Base-by-base conservation (phyloP, 2,329 filamentous ascomycete species). In the Claviceps maximensis region DNA sequence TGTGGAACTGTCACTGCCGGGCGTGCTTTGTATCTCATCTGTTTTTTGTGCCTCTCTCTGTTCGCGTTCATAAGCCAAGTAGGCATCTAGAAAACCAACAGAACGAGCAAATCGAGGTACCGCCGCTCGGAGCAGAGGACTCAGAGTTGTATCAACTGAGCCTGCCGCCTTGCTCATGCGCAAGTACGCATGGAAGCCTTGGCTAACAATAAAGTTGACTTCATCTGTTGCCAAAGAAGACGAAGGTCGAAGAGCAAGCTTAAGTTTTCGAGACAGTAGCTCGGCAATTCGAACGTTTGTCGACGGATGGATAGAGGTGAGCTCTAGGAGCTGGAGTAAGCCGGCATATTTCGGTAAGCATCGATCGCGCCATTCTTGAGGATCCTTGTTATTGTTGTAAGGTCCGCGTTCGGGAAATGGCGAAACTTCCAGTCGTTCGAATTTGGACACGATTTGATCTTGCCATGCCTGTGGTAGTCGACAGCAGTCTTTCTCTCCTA, bases 161-260 rank as follows among this genome's bases (percentile, higher is more conserved):
- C 73, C 76, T n/a, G 78, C 71, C 4, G 76, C 73, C 55, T 74
- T 76, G 51, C 76, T 80, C 74, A 87, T 81, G 49, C 79, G 74
- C 27, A 88, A 73, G 59, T 89, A 87, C 4, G 84, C 79, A 54
- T 79, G 80, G 61, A 93, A 88, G 0, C 86, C 87, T 58, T 83
- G 82, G 10, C 85, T 86, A 54, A 84, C 75, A 49, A 87, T 86
- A 58, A 93, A 89, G 38, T 80, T 75, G n/a, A 81, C 78, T 62
- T 84, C 78, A 56, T 84, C 77, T 3, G 78, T 80, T 2, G 76
- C 74, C 50, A 81, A 67, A 12, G 76, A 74, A 6, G 77, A 77
- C 1, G 79, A 80, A 8, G 82, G 80, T 21, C 79, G 73, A 46
- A 88, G 69, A 0, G 83, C 81, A 25, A 83, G 74, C 59, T 82